Percentiles rank a stretch among this genome's conserved stretches.
Conservation (phyloP, 2,329 filamentous ascomycete genomes). For the Colletotrichum paranaense region DNA sequence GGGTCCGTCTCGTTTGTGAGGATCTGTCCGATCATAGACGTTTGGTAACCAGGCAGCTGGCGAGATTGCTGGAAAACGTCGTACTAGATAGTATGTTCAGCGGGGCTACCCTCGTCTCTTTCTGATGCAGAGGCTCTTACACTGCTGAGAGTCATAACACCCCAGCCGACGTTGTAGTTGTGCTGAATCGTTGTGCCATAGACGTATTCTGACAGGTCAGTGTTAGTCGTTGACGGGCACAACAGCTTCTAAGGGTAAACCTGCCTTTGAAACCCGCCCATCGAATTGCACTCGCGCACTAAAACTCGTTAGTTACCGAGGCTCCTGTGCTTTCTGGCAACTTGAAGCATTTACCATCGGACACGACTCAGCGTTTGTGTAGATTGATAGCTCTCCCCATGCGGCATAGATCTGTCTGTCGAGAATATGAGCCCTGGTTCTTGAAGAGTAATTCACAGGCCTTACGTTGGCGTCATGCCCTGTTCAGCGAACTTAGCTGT, state of each 20-base stretch:
- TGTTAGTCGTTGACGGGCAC: not conserved
- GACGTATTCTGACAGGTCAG: slow-evolving; percentile 55
- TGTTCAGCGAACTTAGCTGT: slow-evolving; percentile 17
- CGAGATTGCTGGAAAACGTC: slow-evolving; percentile 60
- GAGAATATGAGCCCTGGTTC: fast-evolving
- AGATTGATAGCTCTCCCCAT: slow-evolving; percentile 58
- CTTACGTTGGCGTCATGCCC: slow-evolving; percentile 29
- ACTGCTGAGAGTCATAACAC: slow-evolving; percentile 25
- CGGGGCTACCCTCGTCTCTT: fast-evolving
- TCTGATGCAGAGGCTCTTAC: not conserved
- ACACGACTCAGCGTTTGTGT: slow-evolving; percentile 68
- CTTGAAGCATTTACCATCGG: slow-evolving; percentile 51
- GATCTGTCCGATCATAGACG: slow-evolving; percentile 56
- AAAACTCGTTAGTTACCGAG: not conserved
- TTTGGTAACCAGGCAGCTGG: slow-evolving; percentile 43
- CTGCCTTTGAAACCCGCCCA: slow-evolving; percentile 61
- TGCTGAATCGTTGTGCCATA: slow-evolving; percentile 62
- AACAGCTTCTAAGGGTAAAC: not conserved
- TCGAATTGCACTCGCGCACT: slow-evolving; percentile 64
- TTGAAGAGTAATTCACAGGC: fast-evolving
- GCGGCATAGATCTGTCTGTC: slow-evolving; percentile 51
- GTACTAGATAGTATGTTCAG: slow-evolving; percentile 45
- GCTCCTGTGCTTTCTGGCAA: not conserved
- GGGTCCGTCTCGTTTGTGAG: slow-evolving; percentile 64
- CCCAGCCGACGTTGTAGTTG: slow-evolving; percentile 45